Base-by-base conservation (phyloP, 306 rosid genomes). In the Sicyos edulis region DNA sequence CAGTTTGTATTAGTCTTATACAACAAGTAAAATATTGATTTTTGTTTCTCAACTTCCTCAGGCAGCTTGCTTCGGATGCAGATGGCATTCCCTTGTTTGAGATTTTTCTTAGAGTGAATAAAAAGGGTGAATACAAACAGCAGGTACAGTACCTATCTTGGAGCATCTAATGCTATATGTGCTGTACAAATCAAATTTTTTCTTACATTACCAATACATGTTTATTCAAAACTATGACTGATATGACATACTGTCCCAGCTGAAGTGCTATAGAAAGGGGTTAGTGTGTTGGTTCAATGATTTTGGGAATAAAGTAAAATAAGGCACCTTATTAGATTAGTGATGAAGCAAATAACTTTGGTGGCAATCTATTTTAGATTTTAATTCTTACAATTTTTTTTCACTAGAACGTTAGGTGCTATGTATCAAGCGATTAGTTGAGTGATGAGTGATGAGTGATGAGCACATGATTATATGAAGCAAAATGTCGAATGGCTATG, bases 71-170 rank as follows among this genome's bases (percentile, higher is more conserved):
- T 77, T 77, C 86, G 4, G 87, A 96, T 78, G 82, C 88, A 80
- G 81, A 88, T 79, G 99, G 99, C 74, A 78, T 83, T 73, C 99
- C 99, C 73, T 77, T 93, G 72, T 93, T 93, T 82, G 99, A 93
- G 78, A 81, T 93, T 76, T 93, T 86, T 74, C 80, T 93, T 75
- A 83, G 80, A 42, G 79, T 64, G 83, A 83, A 87, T 80, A 83
- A 81, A 78, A 82, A 78, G 76, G 92, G 95, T 37, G 95, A 82
- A 83, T 88, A 88, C 86, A 90, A 78, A 78, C 83, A 88, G 70
- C 90, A 91, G 99, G n/a, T n/a, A n/a, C n/a, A n/a, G 99, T 93
- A 82, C 61, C 51, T 63, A 45, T 76, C 76, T 14, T 75, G 54
- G 60, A 49, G 11, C 37, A 21, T 44, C 19, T 19, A 45, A 45